Conservation (phyloP, 306 rosid genomes). For the Senna tora region DNA sequence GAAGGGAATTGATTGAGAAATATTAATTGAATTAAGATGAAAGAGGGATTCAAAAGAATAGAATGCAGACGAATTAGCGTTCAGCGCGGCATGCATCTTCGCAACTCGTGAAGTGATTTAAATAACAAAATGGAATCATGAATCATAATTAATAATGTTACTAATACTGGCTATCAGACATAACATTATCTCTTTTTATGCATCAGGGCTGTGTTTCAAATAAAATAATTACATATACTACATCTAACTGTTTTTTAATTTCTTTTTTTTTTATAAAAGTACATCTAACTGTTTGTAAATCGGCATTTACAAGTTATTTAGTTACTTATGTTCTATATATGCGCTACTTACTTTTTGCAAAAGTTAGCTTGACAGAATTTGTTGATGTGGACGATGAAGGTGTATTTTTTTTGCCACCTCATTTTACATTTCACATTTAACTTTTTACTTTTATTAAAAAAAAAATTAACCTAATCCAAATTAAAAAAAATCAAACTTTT, state of each 20-base stretch:
- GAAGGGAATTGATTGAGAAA: background rate
- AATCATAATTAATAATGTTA: too few relatives aligned
- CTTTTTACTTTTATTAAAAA: too few relatives aligned
- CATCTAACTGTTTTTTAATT: background rate
- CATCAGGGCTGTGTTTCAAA: background rate
- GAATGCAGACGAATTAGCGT: conserved; percentile 53
- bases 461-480: too few relatives aligned
- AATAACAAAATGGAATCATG: background rate
- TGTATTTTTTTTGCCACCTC: too few relatives aligned
- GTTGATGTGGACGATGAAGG: too few relatives aligned
- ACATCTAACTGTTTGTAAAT: background rate
- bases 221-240: background rate
- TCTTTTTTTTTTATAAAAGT: too few relatives aligned
- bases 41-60: background rate
- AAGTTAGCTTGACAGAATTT: too few relatives aligned
- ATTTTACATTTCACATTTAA: too few relatives aligned
- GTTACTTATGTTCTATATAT: background rate
- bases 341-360: background rate
- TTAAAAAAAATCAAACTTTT: too few relatives aligned
- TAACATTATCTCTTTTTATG: conserved; percentile 1
- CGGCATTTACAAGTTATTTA: background rate
- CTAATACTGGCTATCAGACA: background rate
- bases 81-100: conserved; percentile 38
- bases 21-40: background rate
- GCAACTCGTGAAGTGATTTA: conserved; percentile 40